A percentile compares a stretch with the other conserved stretches of the same genome.
Conservation (phyloP, 495 filamentous ascomycete species). For the Xylaria telfairii region DNA sequence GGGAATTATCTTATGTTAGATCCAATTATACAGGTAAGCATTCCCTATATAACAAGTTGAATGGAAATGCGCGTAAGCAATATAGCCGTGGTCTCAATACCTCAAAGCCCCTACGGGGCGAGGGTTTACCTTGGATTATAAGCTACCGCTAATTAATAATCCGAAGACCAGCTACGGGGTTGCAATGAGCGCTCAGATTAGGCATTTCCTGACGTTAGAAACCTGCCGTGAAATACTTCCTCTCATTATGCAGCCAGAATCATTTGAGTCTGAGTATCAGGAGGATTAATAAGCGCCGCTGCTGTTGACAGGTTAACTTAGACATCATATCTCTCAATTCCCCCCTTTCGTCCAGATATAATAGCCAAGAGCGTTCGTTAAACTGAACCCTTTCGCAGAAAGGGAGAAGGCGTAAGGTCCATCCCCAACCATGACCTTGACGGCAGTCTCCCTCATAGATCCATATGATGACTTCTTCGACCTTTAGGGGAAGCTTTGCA, state of each 20-base stretch:
- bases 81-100: not conserved
- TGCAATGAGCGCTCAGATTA: not conserved
- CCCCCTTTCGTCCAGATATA: not conserved
- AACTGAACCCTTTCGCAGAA: not conserved
- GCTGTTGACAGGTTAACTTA: not conserved
- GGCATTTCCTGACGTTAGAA: not conserved
- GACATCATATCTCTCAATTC: not conserved
- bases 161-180: not conserved
- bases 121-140: not conserved
- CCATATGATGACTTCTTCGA: not conserved
- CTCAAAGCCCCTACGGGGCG: not conserved
- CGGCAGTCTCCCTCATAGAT: slow-evolving; percentile 2
- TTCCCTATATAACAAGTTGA: not conserved
- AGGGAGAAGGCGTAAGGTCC: too few relatives aligned
- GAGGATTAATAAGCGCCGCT: not conserved
- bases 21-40: not conserved
- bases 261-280: too few relatives aligned
- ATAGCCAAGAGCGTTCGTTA: not conserved
- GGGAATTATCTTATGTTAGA: too few relatives aligned
- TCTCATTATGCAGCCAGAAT: not conserved
- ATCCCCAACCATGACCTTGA: not conserved
- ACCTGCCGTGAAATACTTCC: not conserved
- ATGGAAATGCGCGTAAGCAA: not conserved
- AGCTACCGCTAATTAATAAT: too few relatives aligned
- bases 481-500: not conserved